Percentiles rank a stretch among this genome's conserved stretches.
These are phyloP conservation scores for Vitis amurensis DNA, from an alignment of 164 flowering plant genomes.

Conservation along the genomic window DNA sequence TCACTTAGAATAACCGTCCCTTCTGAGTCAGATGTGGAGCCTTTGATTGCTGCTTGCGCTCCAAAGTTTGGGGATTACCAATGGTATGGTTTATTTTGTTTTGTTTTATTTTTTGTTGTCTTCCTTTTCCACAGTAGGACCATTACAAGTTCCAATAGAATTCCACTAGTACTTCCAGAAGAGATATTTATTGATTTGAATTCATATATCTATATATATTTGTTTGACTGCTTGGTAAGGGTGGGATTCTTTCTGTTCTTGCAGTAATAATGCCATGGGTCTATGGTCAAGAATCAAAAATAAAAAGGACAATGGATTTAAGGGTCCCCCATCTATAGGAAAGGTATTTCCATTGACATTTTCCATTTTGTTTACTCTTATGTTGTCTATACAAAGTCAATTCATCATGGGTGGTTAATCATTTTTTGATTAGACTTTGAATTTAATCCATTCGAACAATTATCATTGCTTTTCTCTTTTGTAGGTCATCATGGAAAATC, in stretches of 20 bases:
- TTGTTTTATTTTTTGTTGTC: background rate
- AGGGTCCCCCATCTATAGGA: conserved; percentile 71
- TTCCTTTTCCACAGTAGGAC: background rate
- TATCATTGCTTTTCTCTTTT: conserved; percentile 5
- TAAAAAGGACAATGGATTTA: conserved; percentile 45
- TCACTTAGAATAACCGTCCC: conserved; percentile 66
- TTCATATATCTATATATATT: background rate
- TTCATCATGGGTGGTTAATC: background rate
- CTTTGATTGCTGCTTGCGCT: conserved; percentile 60
- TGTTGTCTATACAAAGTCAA: background rate
- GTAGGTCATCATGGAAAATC: conserved; percentile 73
- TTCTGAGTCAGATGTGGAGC: conserved; percentile 50
- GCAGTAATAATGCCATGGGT: conserved; percentile 94
- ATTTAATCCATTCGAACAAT: background rate
- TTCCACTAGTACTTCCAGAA: background rate
- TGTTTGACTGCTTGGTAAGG: background rate
- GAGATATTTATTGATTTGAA: background rate
- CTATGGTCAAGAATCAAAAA: conserved; percentile 70
- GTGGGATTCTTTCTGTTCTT: conserved; percentile 2
- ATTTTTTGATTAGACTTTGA: background rate
- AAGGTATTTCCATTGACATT: conserved; percentile 45
- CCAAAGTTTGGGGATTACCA: conserved; percentile 86
- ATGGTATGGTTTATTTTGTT: conserved; percentile 45
- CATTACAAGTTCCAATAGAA: too few species aligned
- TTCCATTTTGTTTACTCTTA: background rate